phyloP scores from a whole-genome alignment of 306 rosid species.

The Lathyrus tuberosus region DNA sequence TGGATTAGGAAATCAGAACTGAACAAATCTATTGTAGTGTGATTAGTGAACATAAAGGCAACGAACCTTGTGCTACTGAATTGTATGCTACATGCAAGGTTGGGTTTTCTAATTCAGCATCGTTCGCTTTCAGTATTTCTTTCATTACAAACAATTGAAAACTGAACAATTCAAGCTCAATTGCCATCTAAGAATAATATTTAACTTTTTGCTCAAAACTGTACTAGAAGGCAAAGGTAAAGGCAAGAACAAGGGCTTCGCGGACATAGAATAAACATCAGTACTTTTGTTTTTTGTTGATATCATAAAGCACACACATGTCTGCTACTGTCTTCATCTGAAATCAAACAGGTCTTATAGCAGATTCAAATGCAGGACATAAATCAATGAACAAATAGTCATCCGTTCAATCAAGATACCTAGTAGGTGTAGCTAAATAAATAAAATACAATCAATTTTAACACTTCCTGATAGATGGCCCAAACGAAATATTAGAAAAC shows the following conservation, averaged over 20 bases:
- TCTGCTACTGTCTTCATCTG: slow-evolving; percentile 94
- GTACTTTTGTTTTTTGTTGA: slow-evolving; percentile 63
- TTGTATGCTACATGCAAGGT: slow-evolving; percentile 32
- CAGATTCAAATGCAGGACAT: slow-evolving; percentile 28
- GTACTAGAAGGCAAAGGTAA: slow-evolving; percentile 7
- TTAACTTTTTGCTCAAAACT: slow-evolving; percentile 13
- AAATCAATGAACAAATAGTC: slow-evolving; percentile 19
- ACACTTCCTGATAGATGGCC: no score
- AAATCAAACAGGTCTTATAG: slow-evolving; percentile 31
- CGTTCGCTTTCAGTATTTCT: slow-evolving; percentile 36
- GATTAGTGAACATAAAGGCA: neutral
- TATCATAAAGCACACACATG: slow-evolving; percentile 71
- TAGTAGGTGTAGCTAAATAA: slow-evolving; percentile 11
- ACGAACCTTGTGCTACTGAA: slow-evolving; percentile 9
- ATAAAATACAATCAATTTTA: slow-evolving; percentile 10
- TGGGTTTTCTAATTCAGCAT: slow-evolving; percentile 14
- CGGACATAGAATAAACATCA: slow-evolving; percentile 41
- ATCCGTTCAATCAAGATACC: neutral
- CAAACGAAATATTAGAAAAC: no score
- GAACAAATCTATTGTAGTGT: slow-evolving; percentile 12
- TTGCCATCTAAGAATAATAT: slow-evolving; percentile 27
- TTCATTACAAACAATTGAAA: slow-evolving; percentile 39
- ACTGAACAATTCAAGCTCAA: slow-evolving; percentile 36
- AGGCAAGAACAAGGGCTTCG: slow-evolving; percentile 8
- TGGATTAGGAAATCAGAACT: slow-evolving; percentile 28